Evolutionary conservation across 2,329 filamentous ascomycete genomes (phyloP), one percentile per base, ranked within the genome.

Genomic region (Didymella pomorum): DNA sequence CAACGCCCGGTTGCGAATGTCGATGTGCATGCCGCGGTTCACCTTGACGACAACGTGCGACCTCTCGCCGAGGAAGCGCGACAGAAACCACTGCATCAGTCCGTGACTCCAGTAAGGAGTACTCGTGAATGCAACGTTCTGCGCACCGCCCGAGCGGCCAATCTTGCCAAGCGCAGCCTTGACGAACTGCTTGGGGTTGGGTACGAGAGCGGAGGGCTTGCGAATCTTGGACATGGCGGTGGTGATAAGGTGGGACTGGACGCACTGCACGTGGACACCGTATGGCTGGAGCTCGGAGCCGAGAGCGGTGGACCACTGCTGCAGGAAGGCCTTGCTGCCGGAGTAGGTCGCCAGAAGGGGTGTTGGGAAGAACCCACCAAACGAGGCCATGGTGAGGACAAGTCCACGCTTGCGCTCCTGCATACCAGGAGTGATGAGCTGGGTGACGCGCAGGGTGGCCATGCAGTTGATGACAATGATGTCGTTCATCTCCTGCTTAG

Each of bases 161-260:
- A 99, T 85, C 83, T 95, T 97, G 63, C 84, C 81, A 58, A 99
- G 81, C 0, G 90, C 87, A 7, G 91, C 82, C 69, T 85, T 86
- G 56, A 99, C 95, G 76, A 98, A 98, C 52, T 84, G 81, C 76
- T 89, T 89, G 14, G 94, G 90, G 58, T 84, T 92, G 10, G 95
- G 95, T 44, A 98, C 90, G 56, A 93, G 81, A 44, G 88, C 79
- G 63, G 86, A 94, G 0, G 92, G 82, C 56, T 89, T 89, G 70
- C 92, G 89, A 69, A 99, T 87, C 84, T 99, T 99, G 79, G 90
- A 94, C 95, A 99, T 99, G 72, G 94, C 92, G 1, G 92, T 94
- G 4, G 93, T 96, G 71, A 99, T 91, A 46, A 99, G 87, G 78
- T 99, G 96, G 69, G 90, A 93, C 68, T 98, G 86, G 26, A 96